Conservation (phyloP, 306 rosid genomes). For the Fagus sylvatica region DNA sequence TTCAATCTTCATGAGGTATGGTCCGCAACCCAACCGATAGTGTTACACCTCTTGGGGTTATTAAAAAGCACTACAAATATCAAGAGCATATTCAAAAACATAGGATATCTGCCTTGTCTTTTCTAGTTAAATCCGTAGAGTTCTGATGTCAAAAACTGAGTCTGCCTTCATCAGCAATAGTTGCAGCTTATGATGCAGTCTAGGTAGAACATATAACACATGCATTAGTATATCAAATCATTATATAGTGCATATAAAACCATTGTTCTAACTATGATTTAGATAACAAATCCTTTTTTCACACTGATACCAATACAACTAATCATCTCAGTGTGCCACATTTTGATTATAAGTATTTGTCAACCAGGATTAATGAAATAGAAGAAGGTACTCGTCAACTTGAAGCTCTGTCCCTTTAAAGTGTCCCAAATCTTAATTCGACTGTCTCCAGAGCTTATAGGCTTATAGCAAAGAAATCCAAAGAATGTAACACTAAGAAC, state of each 20-base stretch:
- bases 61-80: background rate
- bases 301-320: no score
- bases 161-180: background rate
- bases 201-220: background rate
- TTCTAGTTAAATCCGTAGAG: background rate
- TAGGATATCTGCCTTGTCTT: background rate
- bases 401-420: slow-evolving; percentile 56
- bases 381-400: no score
- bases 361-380: no score
- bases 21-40: no score
- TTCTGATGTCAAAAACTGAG: background rate
- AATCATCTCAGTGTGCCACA: no score
- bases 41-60: background rate
- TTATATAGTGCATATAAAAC: no score
- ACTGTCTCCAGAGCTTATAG: slow-evolving; percentile 92
- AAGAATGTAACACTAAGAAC: no score
- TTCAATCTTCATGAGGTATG: no score
- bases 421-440: slow-evolving; percentile 96
- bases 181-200: background rate
- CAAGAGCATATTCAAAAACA: background rate
- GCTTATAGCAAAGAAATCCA: slow-evolving; percentile 72
- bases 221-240: no score
- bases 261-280: no score
- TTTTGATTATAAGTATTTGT: no score
- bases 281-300: no score